Evolutionary conservation across 2,329 filamentous ascomycete species (phyloP), one percentile per base, ranked within the genome.

Genomic region (Harringtonia lauricola): DNA sequence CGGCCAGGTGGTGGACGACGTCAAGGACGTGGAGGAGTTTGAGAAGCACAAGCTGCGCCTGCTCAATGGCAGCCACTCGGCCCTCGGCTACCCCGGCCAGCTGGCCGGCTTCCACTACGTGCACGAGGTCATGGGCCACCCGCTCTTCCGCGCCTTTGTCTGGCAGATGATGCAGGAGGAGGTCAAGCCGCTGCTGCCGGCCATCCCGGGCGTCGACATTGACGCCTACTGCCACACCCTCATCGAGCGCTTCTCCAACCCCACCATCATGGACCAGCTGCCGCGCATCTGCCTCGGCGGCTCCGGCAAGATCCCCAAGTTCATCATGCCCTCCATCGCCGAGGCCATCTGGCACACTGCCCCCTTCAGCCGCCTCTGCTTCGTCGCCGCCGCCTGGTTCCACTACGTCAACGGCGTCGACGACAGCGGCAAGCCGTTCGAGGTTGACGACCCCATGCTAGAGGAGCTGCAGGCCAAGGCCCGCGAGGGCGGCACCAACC

Each of bases 21-120:
- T 72, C n/a, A 61, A 69, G 52, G 64, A 66, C 14, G 70, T 74
- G 24, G 70, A 74, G 59, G 57, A 70, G 54, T 74, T 72, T 49
- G 70, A 74, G 63, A 72, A 68, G 62, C 69, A 73, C 63, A 74
- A 74, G 63, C 67, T 74, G 31, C 70, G 70, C 17, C 64, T 74
- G 44, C 66, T 74, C 46, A 74, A 74, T 54, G 70, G 65, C 47
- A 67, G 64, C 42, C 70, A 74, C 63, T 71, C 69, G 0, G 67
- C 70, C 43, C 63, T 74, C 43, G 66, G 67, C 15, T 74, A 74
- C 59, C 61, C 67, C 0, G 70, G 67, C 36, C 66, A 69, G 47
- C 59, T 74, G 35, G 68, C 69, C 1, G 70, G 70, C 47, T 73
- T 72, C 60, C 59, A 65, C 52, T 72, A 73, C 55, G 70, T 74